Evolutionary conservation across 192 early-diverging fungal species (phyloP), one percentile per base, ranked within the genome.

Genomic region (Coemansia sp.): DNA sequence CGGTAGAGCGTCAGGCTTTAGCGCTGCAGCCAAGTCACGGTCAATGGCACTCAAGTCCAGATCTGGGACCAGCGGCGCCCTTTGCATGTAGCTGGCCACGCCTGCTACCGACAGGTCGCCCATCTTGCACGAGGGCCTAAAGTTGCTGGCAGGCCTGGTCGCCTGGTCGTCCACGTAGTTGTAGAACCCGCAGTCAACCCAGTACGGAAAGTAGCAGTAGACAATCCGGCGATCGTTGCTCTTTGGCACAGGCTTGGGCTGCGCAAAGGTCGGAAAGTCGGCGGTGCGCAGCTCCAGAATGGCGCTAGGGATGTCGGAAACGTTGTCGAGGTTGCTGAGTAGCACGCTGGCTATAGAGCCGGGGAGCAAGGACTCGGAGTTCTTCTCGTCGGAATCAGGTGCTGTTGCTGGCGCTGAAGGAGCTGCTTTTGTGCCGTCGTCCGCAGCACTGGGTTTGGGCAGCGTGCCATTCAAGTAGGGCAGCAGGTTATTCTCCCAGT

Each of bases 171-270:
- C 77, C 2, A 65, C 49, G 63, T 77, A 73, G 66, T 74, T 81
- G 82, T 93, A 97, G 67, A 96, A 98, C 62, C 92, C 94, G 63
- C 90, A 89, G 67, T 97, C 94, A 19, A 97, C 85, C 96, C 96
- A 98, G 68, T 92, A 87, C 0, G 96, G 94, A 53, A 95, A 89
- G 64, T 87, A 82, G 40, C 36, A 70, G 74, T 82, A 73, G 2
- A 31, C 20, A 7, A 70, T 57, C 79, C 75, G 92, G 25, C 59
- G 24, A 25, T 77, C 74, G 3, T 32, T 20, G 31, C 19, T 46
- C 11, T 42, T 15, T 14, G 14, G 8, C 7, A 14, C 11, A 9
- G 42, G 22, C 6, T n/a, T 12, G 12, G 47, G 24, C 12, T 46
- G 40, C 14, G 64, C 14, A 51, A 80, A 74, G 32, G 43, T 68